These are phyloP conservation scores for Arbutus unedo DNA, from an alignment of 148 eudicot species.

Conservation along the genomic window DNA sequence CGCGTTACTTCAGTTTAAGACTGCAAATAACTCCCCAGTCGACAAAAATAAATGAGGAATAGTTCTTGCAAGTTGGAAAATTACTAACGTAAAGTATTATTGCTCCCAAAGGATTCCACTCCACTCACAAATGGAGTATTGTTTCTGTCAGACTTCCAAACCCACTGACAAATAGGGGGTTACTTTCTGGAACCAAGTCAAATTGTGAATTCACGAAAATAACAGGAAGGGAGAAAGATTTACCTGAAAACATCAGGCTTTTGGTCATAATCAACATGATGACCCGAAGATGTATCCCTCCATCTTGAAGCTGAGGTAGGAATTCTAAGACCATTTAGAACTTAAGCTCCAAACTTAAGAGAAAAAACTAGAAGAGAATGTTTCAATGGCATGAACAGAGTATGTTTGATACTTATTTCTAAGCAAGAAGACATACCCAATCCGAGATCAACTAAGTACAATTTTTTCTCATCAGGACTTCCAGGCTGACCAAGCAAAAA, in stretches of 20 bases:
- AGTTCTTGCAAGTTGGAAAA: not conserved
- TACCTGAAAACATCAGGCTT: slow-evolving; percentile 57
- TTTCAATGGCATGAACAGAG: not conserved
- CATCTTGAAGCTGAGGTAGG: slow-evolving; percentile 40
- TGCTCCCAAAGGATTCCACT: not conserved
- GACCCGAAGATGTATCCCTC: slow-evolving; percentile 39
- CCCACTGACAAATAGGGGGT: not conserved
- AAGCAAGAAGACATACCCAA: slow-evolving; percentile 34
- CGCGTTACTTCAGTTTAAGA: not conserved
- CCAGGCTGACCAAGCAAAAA: slow-evolving; percentile 63
- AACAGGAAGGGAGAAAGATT: not conserved
- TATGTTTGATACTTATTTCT: not conserved
- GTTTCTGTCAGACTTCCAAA: not conserved
- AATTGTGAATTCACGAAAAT: not conserved
- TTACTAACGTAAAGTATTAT: not conserved
- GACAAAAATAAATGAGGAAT: not conserved
- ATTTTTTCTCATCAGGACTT: slow-evolving; percentile 40
- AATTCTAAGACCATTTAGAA: slow-evolving; percentile 7
- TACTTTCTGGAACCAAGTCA: not conserved
- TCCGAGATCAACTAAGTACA: slow-evolving; percentile 59
- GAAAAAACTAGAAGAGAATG: slow-evolving; percentile 5
- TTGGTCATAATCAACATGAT: slow-evolving; percentile 54
- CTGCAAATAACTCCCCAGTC: not conserved
- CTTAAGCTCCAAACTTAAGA: not conserved
- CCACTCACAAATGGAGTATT: not conserved